These are phyloP conservation scores for Exobasidium rhododendri DNA, from an alignment of 1,284 basidiomycete species.

Conservation along the genomic window DNA sequence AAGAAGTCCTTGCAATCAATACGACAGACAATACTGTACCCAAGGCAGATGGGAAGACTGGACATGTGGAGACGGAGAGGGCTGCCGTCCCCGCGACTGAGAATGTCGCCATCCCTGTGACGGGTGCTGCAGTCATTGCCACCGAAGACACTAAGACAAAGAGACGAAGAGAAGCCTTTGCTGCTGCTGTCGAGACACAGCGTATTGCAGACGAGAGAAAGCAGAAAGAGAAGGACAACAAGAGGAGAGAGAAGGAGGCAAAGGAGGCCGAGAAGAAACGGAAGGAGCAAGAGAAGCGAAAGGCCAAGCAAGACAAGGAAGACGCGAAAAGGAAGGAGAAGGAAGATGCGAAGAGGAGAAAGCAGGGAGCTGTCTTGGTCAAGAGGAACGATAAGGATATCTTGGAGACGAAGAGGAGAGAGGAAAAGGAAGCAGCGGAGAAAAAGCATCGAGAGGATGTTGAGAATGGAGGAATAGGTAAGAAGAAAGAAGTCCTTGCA, in stretches of 20 bases:
- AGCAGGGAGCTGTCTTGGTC: neutral
- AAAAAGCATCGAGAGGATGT: slow-evolving; percentile 5
- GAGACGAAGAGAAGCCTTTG: neutral
- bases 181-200: slow-evolving; percentile 4
- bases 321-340: slow-evolving; percentile 3
- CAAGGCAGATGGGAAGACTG: too few species aligned
- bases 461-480: slow-evolving; percentile 15
- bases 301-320: slow-evolving; percentile 11
- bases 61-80: too few species aligned
- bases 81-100: too few species aligned
- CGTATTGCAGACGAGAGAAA: slow-evolving; percentile 6
- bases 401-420: neutral
- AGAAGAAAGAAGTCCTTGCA: slow-evolving; percentile 12
- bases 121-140: too few species aligned
- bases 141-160: neutral
- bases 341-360: slow-evolving; percentile 8
- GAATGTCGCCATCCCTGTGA: too few species aligned
- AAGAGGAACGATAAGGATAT: neutral
- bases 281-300: slow-evolving; percentile 1
- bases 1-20: too few species aligned
- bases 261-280: slow-evolving; percentile 14
- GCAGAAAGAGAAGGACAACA: slow-evolving; percentile 8
- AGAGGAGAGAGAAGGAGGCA: slow-evolving; percentile 10
- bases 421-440: slow-evolving; percentile 4
- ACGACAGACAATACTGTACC: too few species aligned